Base-by-base conservation (phyloP, 768 basidiomycete species). In the Suillus subalutaceus region DNA sequence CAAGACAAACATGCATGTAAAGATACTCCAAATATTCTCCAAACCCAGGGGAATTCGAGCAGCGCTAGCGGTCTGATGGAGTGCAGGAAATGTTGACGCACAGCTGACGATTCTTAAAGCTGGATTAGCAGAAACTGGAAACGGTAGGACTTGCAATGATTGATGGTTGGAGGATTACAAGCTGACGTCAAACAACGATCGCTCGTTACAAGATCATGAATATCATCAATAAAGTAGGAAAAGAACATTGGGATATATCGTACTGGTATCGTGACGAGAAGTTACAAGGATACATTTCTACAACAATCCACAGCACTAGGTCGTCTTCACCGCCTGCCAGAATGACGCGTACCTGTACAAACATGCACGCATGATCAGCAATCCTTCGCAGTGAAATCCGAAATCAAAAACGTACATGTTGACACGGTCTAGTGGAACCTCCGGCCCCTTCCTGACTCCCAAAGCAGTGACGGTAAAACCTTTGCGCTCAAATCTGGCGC, bases 351-450 rank as follows among this genome's bases (percentile, higher is more conserved):
- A 78, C 75, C 77, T 78, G 6, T 8, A 38, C 1, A 9, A 20
- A 38, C 9, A 56, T 30, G 3, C 3, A 10, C n/a, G 13, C 16
- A 13, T 38, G 30, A 52, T 59, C 6, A 63, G 32, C n/a, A 52
- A 26, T 23, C 10, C 13, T 46, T 26, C 12, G 43, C 41, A 66
- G 16, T 8, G 13, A n/a, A 48, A 41, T 40, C 7, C 0, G 26
- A 62, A 1, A 3, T 40, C 13, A 38, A 9, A 5, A 8, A 74
- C 86, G 63, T 70, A 88, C 90, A 91, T 91, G 72, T 91, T 91
- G 40, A 91, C 90, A 65, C 85, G 78, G 74, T 91, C 90, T 62
- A 92, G 82, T 4, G 88, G 84, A 6, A 69, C 74, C 9, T 78
- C 74, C 0, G 79, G 71, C 2, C 86, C 85, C 68, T 83, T 77